Evolutionary conservation across 768 basidiomycete species (phyloP).

Genomic region (Zangia roseola): DNA sequence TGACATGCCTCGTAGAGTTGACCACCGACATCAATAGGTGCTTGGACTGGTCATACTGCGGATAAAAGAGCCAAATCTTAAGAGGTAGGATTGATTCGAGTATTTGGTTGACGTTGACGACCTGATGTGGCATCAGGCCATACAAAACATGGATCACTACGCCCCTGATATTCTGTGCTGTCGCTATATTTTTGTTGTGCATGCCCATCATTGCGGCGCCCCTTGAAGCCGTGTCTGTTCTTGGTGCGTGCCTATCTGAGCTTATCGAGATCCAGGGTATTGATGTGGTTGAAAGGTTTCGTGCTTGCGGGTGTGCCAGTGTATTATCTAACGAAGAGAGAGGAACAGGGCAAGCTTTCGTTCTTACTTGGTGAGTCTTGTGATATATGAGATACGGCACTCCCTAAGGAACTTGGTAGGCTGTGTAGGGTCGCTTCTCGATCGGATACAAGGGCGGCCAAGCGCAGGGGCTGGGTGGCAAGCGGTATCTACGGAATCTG

Average conservation of each 20-base stretch:
- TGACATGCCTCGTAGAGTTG: not conserved
- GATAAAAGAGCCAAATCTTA: constrained; percentile 85
- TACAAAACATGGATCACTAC: constrained; percentile 93
- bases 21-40: constrained; percentile 47
- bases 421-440: constrained; percentile 41
- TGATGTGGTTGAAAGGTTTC: constrained; percentile 50
- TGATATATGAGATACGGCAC: not conserved
- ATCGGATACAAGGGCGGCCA: constrained; percentile 51
- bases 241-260: constrained; percentile 54
- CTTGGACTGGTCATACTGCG: constrained; percentile 85
- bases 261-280: not conserved
- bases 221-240: constrained; percentile 78
- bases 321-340: constrained; percentile 72
- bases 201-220: constrained; percentile 97
- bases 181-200: constrained; percentile 59
- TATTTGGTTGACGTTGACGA: not conserved
- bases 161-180: constrained; percentile 85
- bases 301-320: constrained; percentile 77
- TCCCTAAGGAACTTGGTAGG: constrained; percentile 28
- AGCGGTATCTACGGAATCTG: constrained; percentile 67
- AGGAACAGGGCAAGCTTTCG: constrained; percentile 38
- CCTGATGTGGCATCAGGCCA: constrained; percentile 50
- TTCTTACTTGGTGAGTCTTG: constrained; percentile 37
- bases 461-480: constrained; percentile 67
- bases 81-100: constrained; percentile 49